Base-by-base conservation (phyloP, 1,284 basidiomycete genomes). In the Cystobasidiaceae sp. region DNA sequence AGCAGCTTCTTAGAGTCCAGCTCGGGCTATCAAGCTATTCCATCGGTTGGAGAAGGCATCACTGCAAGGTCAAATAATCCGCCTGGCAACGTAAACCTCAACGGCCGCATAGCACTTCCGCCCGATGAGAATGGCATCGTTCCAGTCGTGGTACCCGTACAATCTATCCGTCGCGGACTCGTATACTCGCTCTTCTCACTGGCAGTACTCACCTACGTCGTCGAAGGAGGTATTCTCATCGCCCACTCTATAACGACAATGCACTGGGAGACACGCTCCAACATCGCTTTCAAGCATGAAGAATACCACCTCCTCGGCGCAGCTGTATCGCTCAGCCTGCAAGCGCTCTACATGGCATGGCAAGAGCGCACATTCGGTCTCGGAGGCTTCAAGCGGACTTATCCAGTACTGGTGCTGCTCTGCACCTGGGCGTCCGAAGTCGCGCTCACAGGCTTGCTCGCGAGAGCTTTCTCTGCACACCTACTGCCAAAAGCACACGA, bases 61-160 rank as follows among this genome's bases (percentile, higher is more conserved):
- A 54, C n/a, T 52, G 21, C 30, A 19, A 49, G 17, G 11, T 13
- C 55, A 11, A 11, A 48, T 8, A 28, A 21, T 52, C 48, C n/a
- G 4, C 37, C 25, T 39, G 32, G 28, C 49, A 21, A 43, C 32
- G 4, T 17, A 19, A 25, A 27, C 59, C 8, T 25, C 46, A 39
- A 46, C 21, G 39, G 46, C 13, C 30, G 45, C 11, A 45, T 64
- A 15, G 41, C 60, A 51, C 32, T 56, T 15, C 61, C 61, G 4
- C 61, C 61, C 3, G 67, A 59, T 2, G 67, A 59, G 21, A 65
- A 70, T 48, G 68, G 54, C 2, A 69, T 72, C 7, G 55, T 60
- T 32, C 70, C 71, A 3, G 71, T 73, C 23, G 71, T 73, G 4
- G 66, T 70, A 37, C 65, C 61, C 44, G 30, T 58, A 1, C 45